A percentile compares a stretch with the other conserved stretches of the same genome.
These are phyloP conservation scores for Acrocalymma vagum DNA, from an alignment of 2,329 filamentous ascomycete species.

Conservation along the genomic window DNA sequence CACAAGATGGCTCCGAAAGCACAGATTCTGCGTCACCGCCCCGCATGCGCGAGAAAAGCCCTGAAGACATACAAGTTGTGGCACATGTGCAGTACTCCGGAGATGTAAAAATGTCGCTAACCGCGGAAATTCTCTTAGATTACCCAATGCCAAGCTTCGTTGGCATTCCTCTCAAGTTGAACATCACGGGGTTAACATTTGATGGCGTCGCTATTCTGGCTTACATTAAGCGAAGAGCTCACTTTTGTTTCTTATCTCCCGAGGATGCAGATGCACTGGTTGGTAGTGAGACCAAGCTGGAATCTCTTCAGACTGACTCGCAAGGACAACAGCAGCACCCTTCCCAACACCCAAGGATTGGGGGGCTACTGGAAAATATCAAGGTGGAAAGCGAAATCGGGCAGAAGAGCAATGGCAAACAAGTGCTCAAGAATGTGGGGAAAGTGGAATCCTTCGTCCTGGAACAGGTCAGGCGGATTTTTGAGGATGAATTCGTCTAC, in stretches of 20 bases:
- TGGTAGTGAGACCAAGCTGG: conserved; percentile 52
- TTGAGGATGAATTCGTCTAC: conserved; percentile 98
- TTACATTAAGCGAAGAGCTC: conserved; percentile 85
- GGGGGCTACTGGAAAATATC: conserved; percentile 88
- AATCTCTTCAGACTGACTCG: conserved; percentile 33
- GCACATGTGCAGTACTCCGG: conserved; percentile 90
- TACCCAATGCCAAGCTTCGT: conserved; percentile 99
- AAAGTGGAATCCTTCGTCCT: conserved; percentile 98
- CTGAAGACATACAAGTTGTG: conserved; percentile 91
- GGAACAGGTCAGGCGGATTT: conserved; percentile 94
- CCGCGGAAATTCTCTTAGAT: conserved; percentile 93
- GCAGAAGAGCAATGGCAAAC: conserved; percentile 87
- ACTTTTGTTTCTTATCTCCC: conserved; percentile 93
- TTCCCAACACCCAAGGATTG: conserved; percentile 60
- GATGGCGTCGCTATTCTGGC: conserved; percentile 94
- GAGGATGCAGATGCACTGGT: conserved; percentile 82
- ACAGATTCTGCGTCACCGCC: conserved; percentile 52
- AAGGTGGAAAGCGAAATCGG: conserved; percentile 98
- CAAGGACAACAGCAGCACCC: conserved; percentile 34
- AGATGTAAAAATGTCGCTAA: conserved; percentile 85
- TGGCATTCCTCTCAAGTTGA: conserved; percentile 90
- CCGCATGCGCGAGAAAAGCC: conserved; percentile 73
- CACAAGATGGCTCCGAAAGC: conserved; percentile 36
- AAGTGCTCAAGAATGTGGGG: conserved; percentile 96
- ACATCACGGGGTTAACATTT: conserved; percentile 93